Evolutionary conservation across 2,329 filamentous ascomycete genomes (phyloP).

Genomic region (Xylariaceae sp.): DNA sequence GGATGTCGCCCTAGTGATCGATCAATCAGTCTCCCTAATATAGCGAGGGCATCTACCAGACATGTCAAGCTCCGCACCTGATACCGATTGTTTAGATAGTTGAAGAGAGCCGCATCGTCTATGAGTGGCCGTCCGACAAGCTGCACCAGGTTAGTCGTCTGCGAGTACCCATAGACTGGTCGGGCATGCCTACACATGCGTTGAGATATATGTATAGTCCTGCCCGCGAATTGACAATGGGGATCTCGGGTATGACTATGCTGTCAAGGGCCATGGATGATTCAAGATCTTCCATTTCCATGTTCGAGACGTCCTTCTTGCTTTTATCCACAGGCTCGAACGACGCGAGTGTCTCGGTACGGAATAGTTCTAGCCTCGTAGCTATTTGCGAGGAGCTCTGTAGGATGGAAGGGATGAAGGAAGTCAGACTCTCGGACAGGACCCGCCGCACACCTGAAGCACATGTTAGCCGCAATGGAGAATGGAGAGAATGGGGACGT

Average conservation of each 20-base stretch:
- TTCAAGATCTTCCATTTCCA: slow-evolving; percentile 53
- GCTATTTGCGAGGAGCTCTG: slow-evolving; percentile 51
- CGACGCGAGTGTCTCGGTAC: slow-evolving; percentile 49
- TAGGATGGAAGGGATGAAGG: slow-evolving; percentile 52
- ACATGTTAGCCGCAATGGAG: slow-evolving; percentile 11
- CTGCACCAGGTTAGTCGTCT: slow-evolving; percentile 41
- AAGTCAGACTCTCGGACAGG: slow-evolving; percentile 45
- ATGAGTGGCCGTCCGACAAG: slow-evolving; percentile 76
- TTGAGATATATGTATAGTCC: slow-evolving; percentile 84
- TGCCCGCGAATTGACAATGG: slow-evolving; percentile 68
- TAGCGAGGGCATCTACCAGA: no score
- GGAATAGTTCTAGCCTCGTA: slow-evolving; percentile 51
- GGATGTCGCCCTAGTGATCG: slow-evolving; percentile 61
- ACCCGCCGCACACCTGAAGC: slow-evolving; percentile 40
- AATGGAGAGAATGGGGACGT: slow-evolving; percentile 18
- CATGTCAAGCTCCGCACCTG: slow-evolving; percentile 51
- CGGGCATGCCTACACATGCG: slow-evolving; percentile 56
- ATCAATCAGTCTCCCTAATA: no score
- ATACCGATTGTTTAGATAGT: slow-evolving; percentile 79
- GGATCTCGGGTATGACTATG: slow-evolving; percentile 57
- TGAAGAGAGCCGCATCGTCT: slow-evolving; percentile 73
- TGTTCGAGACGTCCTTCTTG: slow-evolving; percentile 42
- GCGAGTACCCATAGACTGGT: background rate
- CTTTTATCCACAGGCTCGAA: slow-evolving; percentile 50
- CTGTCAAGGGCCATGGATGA: slow-evolving; percentile 51